Evolutionary conservation across 768 basidiomycete species (phyloP).

Genomic region (Gelatoporia subvermispora): DNA sequence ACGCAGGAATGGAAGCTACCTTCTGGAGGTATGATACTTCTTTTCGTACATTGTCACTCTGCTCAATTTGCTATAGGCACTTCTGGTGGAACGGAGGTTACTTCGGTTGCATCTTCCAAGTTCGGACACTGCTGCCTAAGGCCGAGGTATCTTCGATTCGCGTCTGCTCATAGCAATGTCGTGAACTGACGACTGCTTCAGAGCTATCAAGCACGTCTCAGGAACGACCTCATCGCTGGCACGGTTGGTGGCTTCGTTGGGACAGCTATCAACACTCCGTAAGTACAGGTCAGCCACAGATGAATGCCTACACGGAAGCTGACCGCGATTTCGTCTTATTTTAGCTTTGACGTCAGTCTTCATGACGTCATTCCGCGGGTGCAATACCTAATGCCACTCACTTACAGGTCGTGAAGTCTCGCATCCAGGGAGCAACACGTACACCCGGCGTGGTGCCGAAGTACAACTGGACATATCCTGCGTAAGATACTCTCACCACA

Average conservation of each 20-base stretch:
- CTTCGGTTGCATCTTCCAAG: slow-evolving; percentile 89
- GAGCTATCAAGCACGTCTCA: slow-evolving; percentile 62
- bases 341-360: slow-evolving; percentile 43
- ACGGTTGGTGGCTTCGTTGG: slow-evolving; percentile 86
- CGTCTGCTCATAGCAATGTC: neutral
- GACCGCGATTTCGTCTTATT: neutral
- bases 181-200: slow-evolving; percentile 20
- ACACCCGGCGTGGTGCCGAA: slow-evolving; percentile 72
- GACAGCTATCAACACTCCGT: slow-evolving; percentile 91
- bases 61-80: slow-evolving; percentile 42
- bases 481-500: slow-evolving; percentile 29
- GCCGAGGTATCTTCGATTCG: slow-evolving; percentile 55
- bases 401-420: slow-evolving; percentile 86
- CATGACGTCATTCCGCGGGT: neutral
- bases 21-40: slow-evolving; percentile 76
- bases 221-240: slow-evolving; percentile 93
- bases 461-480: slow-evolving; percentile 95
- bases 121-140: slow-evolving; percentile 75
- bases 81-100: slow-evolving; percentile 94
- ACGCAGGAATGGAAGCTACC: slow-evolving; percentile 94
- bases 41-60: too few relatives aligned
- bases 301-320: neutral
- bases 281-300: slow-evolving; percentile 19
- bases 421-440: slow-evolving; percentile 76
- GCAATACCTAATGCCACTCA: neutral